phyloP scores from a whole-genome alignment of 805 yeast genomes.

The Hanseniaspora vineae region DNA sequence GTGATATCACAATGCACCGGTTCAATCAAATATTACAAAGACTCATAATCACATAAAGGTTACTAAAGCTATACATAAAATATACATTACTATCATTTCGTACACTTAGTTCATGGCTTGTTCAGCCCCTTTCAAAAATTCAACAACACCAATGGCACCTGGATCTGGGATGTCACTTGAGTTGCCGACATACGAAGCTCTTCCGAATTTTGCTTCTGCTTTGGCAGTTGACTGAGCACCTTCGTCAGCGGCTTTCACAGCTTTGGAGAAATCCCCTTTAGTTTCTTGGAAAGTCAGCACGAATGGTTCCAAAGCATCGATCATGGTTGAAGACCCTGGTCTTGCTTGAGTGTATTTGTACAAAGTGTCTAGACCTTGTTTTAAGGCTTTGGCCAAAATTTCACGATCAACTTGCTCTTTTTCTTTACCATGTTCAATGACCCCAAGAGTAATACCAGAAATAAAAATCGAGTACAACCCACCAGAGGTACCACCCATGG shows the following conservation, averaged over 20 bases:
- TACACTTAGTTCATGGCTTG: constrained; percentile 7
- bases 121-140: constrained; percentile 29
- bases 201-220: constrained; percentile 76
- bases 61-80: no score
- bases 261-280: constrained; percentile 37
- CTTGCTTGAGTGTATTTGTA: constrained; percentile 84
- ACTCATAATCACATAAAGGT: no score
- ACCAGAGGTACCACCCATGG: constrained; percentile 98
- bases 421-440: constrained; percentile 21
- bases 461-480: constrained; percentile 80
- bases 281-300: constrained; percentile 44
- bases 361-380: constrained; percentile 53
- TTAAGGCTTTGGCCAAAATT: constrained; percentile 35
- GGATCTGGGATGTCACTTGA: constrained; percentile 65
- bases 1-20: no score
- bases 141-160: constrained; percentile 82
- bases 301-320: constrained; percentile 85
- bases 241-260: constrained; percentile 53
- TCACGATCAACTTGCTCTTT: constrained; percentile 20
- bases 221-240: constrained; percentile 71
- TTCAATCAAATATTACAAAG: no score
- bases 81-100: no score
- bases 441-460: constrained; percentile 55
- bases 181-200: constrained; percentile 90
- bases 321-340: constrained; percentile 74